Base-by-base conservation (phyloP, 805 yeast species). In the Priceomyces fermenticarens region DNA sequence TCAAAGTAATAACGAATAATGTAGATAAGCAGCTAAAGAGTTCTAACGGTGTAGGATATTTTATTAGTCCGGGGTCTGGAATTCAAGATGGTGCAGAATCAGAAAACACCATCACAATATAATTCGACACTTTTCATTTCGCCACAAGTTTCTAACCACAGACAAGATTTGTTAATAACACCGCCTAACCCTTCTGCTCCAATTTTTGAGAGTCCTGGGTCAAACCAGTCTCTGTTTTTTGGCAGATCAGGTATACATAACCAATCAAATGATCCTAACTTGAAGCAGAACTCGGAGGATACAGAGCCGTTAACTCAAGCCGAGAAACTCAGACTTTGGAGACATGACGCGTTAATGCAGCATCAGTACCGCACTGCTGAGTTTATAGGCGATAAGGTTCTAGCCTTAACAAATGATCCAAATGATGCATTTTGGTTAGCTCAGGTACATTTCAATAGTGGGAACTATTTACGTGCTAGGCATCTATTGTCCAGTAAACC, bases 361-460 rank as follows among this genome's bases (percentile, higher is more conserved):
- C 97, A 90, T 58, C 95, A 89, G 47, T 87, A 87, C 60, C 74
- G 75, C 33, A 88, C 97, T 0, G 97, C 98, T 0, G 91, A 85
- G 52, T 88, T 81, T 57, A 77, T 93, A 20, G 98, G 96, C 11
- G 96, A 93, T 64, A 91, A 90, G 53, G 87, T 93, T 6, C 73
- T 88, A 32, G 78, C 89, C 1, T 65, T 93, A 45, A 89, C 97
- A 0, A 74, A 75, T 44, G 97, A 90, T 55, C 85, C 96, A 10
- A 87, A 84, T 54, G 98, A 91, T 58, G 97, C 97, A 9, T 91
- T 88, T 61, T 90, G 97, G 97, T 71, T 91, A 25, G 97, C 96
- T 0, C 97, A 91, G 65, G 95, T 86, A 3, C 81, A 85, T 58
- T 88, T 80, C 60, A 70, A 81, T 41, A 80, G 79, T 41, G 91